Conservation (phyloP, 2,329 filamentous ascomycete genomes). For the Dactylellina leptospora region DNA sequence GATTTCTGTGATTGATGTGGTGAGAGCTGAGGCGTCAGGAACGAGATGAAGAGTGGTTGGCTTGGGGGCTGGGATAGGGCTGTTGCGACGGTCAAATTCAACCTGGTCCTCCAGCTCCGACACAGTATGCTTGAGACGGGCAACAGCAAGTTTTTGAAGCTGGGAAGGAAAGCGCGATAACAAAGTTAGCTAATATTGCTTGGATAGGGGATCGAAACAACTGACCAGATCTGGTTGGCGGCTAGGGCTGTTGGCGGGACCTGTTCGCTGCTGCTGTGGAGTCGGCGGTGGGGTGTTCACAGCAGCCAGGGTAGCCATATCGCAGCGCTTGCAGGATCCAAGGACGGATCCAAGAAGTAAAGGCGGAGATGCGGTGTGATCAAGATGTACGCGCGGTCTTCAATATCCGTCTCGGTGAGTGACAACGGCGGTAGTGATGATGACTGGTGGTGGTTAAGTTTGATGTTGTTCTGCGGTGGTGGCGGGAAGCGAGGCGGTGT, state of each 20-base stretch:
- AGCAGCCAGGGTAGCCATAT: conserved; percentile 32
- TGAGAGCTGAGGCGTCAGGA: conserved; percentile 66
- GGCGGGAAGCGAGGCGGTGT: too few relatives aligned
- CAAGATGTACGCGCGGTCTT: too few relatives aligned
- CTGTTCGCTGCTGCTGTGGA: conserved; percentile 17
- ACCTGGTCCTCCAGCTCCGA: conserved; percentile 56
- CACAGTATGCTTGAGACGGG: conserved; percentile 57
- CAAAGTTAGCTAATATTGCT: not conserved
- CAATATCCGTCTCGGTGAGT: not conserved
- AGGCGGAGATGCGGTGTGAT: too few relatives aligned
- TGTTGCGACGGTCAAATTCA: conserved; percentile 55
- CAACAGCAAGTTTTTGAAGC: conserved; percentile 57
- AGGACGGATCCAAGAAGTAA: not conserved
- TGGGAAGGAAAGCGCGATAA: not conserved
- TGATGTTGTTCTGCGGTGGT: too few relatives aligned
- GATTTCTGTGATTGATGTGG: conserved; percentile 66
- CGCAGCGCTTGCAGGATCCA: not conserved
- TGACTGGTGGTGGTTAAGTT: too few relatives aligned
- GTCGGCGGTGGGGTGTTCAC: conserved; percentile 43
- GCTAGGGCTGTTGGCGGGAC: conserved; percentile 18
- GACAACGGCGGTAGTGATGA: too few relatives aligned
- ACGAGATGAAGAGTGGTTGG: conserved; percentile 65
- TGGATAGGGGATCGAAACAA: not conserved
- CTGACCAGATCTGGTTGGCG: conserved; percentile 42
- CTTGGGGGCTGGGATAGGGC: conserved; percentile 52